Evolutionary conservation across 352 stramenopile species (phyloP).

Genomic region (Pythium apleroticum): DNA sequence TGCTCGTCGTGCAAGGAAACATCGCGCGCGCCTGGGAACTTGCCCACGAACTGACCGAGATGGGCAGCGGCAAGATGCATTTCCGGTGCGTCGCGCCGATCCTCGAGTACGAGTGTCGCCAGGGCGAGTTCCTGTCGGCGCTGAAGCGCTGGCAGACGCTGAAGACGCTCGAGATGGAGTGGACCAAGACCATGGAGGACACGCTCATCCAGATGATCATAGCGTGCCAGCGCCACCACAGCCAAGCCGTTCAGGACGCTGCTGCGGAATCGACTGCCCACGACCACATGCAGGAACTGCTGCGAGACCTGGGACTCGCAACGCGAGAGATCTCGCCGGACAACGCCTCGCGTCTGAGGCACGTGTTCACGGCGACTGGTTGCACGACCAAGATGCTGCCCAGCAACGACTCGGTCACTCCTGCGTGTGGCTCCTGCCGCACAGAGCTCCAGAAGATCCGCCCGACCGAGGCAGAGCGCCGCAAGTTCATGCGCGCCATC

Average conservation of each 20-base stretch:
- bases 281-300: constrained; percentile 56
- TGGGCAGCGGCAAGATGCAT: constrained; percentile 43
- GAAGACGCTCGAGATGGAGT: constrained; percentile 58
- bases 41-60: constrained; percentile 37
- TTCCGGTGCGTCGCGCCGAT: constrained; percentile 72
- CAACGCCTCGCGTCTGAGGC: constrained; percentile 44
- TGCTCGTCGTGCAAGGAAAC: constrained; percentile 45
- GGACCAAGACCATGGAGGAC: constrained; percentile 75
- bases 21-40: constrained; percentile 48
- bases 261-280: constrained; percentile 26
- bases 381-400: constrained; percentile 39
- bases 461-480: constrained; percentile 38
- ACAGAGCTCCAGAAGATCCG: constrained; percentile 43
- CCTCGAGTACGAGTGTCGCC: constrained; percentile 50
- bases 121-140: constrained; percentile 41
- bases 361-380: constrained; percentile 39
- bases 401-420: constrained; percentile 42
- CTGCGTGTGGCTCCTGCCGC: constrained; percentile 42
- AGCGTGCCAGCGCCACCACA: constrained; percentile 39
- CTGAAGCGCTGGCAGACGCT: constrained; percentile 56
- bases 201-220: constrained; percentile 67
- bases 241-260: constrained; percentile 6
- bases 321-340: constrained; percentile 50
- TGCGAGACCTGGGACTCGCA: constrained; percentile 57
- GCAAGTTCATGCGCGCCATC: constrained; percentile 53